These are phyloP conservation scores for Amylostereum areolatum DNA, from an alignment of 1,284 basidiomycete genomes.

Conservation along the genomic window DNA sequence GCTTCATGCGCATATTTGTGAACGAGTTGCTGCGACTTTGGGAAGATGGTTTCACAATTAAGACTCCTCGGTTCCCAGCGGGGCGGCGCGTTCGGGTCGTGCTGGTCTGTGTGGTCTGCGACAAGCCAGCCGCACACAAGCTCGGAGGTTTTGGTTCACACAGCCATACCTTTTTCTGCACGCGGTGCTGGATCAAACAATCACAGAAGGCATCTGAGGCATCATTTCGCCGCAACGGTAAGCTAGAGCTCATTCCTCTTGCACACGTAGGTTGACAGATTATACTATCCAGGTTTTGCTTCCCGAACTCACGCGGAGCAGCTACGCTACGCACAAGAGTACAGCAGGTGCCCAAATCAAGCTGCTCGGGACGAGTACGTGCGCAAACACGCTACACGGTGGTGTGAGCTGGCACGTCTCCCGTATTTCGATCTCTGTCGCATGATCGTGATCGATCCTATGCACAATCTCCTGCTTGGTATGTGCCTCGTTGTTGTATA, in stretches of 20 bases:
- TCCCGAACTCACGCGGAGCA: slow-evolving; percentile 11
- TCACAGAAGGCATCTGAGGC: slow-evolving; percentile 9
- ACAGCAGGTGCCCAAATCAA: slow-evolving; percentile 4
- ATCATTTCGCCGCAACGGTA: slow-evolving; percentile 13
- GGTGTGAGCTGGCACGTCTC: slow-evolving; percentile 18
- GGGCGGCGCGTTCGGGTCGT: slow-evolving; percentile 24
- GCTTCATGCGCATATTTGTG: slow-evolving; percentile 20
- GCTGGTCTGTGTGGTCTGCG: slow-evolving; percentile 26
- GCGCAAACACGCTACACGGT: slow-evolving; percentile 13
- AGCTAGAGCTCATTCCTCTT: neutral
- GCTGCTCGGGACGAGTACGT: slow-evolving; percentile 14
- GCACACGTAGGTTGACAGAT: neutral
- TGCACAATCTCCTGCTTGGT: slow-evolving; percentile 25
- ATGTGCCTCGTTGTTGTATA: neutral
- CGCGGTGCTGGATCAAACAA: slow-evolving; percentile 25
- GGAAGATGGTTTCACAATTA: slow-evolving; percentile 18
- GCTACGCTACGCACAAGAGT: slow-evolving; percentile 2
- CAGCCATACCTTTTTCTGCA: slow-evolving; percentile 26
- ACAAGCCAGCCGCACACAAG: slow-evolving; percentile 32
- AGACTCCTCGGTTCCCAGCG: slow-evolving; percentile 14
- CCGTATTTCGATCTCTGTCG: slow-evolving; percentile 22
- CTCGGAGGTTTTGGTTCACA: slow-evolving; percentile 27
- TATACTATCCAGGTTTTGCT: slow-evolving; percentile 7
- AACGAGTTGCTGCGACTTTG: slow-evolving; percentile 26
- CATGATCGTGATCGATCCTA: slow-evolving; percentile 23